A percentile compares a stretch with the other conserved stretches of the same genome.
Conservation (phyloP, 2,329 filamentous ascomycete species). For the Apiospora kogelbergensis region DNA sequence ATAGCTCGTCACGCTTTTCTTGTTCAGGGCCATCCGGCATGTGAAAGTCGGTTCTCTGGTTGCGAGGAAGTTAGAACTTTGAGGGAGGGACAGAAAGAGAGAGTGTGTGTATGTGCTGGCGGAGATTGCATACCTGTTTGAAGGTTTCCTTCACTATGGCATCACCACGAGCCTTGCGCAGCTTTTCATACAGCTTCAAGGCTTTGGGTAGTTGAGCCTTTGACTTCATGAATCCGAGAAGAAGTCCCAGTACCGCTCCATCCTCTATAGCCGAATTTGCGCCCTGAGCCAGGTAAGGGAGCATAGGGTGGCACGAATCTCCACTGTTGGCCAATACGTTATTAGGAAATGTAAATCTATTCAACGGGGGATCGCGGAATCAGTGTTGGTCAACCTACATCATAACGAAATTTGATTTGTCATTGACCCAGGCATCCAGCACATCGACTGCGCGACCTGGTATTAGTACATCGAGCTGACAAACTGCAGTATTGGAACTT, state of each 20-base stretch:
- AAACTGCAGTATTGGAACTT: no score
- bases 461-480: not conserved
- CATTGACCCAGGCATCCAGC: slow-evolving; percentile 55
- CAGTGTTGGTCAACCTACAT: no score
- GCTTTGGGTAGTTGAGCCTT: slow-evolving; percentile 46
- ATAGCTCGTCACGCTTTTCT: slow-evolving; percentile 54
- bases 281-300: slow-evolving; percentile 64
- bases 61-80: no score
- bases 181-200: slow-evolving; percentile 42
- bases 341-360: slow-evolving; percentile 15
- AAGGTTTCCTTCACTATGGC: slow-evolving; percentile 64
- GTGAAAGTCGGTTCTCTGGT: slow-evolving; percentile 54
- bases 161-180: slow-evolving; percentile 49
- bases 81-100: not conserved
- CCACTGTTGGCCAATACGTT: slow-evolving; percentile 38
- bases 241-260: slow-evolving; percentile 60
- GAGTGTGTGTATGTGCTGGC: not conserved
- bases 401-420: slow-evolving; percentile 49
- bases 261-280: slow-evolving; percentile 70
- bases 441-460: slow-evolving; percentile 26
- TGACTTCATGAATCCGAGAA: slow-evolving; percentile 51
- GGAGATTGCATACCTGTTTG: slow-evolving; percentile 43
- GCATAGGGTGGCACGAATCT: slow-evolving; percentile 64
- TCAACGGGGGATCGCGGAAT: slow-evolving; percentile 29
- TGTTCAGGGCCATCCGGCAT: slow-evolving; percentile 57